These are phyloP conservation scores for Acer yangbiense DNA, from an alignment of 345 rosid genomes.

Conservation along the genomic window DNA sequence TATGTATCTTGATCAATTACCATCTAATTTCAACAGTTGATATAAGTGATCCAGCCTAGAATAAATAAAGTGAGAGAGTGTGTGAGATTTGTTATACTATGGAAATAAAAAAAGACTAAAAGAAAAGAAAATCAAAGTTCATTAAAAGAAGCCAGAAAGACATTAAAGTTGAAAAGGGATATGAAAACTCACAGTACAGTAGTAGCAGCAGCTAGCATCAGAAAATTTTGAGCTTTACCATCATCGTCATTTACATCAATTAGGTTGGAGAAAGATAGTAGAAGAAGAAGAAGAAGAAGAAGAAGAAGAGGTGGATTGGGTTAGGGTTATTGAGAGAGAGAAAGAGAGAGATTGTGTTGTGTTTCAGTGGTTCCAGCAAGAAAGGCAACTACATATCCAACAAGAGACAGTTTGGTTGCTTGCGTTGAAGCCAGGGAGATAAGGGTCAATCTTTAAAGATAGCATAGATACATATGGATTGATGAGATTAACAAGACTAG, in stretches of 20 bases:
- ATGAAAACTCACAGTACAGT: conserved; percentile 21
- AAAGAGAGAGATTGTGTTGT: conserved; percentile 18
- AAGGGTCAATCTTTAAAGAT: conserved; percentile 19
- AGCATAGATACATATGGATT: conserved; percentile 14
- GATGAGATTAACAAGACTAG: conserved; percentile 14
- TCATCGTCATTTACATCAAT: background rate
- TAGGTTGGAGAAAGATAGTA: background rate
- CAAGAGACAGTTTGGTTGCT: conserved; percentile 97
- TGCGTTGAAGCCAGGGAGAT: conserved; percentile 74
- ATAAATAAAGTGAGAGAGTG: no score
- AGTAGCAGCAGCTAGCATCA: conserved; percentile 19
- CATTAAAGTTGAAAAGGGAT: conserved; percentile 30
- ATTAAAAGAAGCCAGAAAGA: conserved; percentile 20
- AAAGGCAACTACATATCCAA: conserved; percentile 59
- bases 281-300: background rate
- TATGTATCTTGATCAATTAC: background rate
- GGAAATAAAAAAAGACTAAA: background rate
- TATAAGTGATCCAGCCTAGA: background rate
- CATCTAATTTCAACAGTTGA: background rate
- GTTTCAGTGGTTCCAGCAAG: conserved; percentile 85
- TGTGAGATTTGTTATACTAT: background rate
- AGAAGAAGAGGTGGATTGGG: background rate
- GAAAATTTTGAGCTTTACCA: conserved; percentile 14
- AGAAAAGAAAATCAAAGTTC: background rate
- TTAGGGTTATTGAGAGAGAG: background rate